phyloP scores from a whole-genome alignment of 2,329 filamentous ascomycete species.

The Alternaria triticimaculans region DNA sequence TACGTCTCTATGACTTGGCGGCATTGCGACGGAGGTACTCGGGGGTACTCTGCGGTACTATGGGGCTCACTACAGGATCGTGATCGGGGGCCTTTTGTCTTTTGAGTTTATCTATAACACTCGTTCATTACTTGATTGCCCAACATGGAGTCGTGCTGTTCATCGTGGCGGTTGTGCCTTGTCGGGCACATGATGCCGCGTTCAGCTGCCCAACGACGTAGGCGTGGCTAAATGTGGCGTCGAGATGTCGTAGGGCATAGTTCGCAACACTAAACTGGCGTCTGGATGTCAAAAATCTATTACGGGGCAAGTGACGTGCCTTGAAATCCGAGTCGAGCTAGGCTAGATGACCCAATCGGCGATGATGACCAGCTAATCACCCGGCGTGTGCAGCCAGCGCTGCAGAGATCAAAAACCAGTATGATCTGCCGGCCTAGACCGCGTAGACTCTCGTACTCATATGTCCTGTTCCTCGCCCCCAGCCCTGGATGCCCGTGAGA shows the following conservation, averaged over 20 bases:
- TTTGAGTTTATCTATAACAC: not conserved
- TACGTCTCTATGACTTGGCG: not conserved
- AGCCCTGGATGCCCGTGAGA: not conserved
- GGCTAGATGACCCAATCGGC: slow-evolving; percentile 7
- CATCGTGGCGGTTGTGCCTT: not conserved
- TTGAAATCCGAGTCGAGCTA: not conserved
- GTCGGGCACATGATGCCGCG: not conserved
- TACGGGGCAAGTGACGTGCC: not conserved
- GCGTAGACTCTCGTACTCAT: slow-evolving; percentile 1
- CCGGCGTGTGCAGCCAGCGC: slow-evolving; percentile 7
- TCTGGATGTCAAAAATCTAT: not conserved
- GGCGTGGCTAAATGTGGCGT: not conserved
- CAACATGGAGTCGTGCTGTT: not conserved
- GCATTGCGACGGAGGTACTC: not conserved
- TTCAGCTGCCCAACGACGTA: not conserved
- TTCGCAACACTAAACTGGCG: not conserved
- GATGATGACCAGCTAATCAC: slow-evolving; percentile 5
- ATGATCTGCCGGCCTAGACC: slow-evolving; percentile 15
- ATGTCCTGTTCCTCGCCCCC: not conserved
- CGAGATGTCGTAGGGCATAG: not conserved
- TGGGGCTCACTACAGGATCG: not conserved
- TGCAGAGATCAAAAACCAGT: slow-evolving; percentile 1
- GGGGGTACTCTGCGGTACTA: not conserved
- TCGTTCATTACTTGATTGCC: not conserved
- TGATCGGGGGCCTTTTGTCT: not conserved